Conservation (phyloP, 192 early-diverging fungal species). For the Backusella parvicylindrica region DNA sequence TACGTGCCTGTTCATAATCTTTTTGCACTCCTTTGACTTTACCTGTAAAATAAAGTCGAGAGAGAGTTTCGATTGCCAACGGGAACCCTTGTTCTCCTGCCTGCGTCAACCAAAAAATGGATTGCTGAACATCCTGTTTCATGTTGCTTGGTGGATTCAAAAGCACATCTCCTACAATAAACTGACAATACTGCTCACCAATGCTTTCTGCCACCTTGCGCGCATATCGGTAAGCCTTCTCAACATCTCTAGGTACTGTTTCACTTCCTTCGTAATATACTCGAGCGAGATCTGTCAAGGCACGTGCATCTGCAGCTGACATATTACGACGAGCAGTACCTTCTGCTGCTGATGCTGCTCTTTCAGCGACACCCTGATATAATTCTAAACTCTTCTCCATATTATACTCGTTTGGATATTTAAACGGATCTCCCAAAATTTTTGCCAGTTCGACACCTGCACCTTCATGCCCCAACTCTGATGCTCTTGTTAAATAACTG, state of each 20-base stretch:
- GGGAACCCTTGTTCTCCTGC: slow-evolving; percentile 33
- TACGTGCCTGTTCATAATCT: slow-evolving; percentile 20
- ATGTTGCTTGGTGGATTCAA: slow-evolving; percentile 7
- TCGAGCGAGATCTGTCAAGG: slow-evolving; percentile 24
- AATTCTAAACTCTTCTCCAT: slow-evolving; percentile 16
- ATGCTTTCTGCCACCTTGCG: slow-evolving; percentile 21
- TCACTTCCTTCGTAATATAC: slow-evolving; percentile 31
- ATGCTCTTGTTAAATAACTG: slow-evolving; percentile 11
- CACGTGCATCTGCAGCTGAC: slow-evolving; percentile 22
- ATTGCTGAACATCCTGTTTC: slow-evolving; percentile 20
- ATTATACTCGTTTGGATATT: slow-evolving; percentile 22
- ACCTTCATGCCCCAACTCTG: slow-evolving; percentile 12
- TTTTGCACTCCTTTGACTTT: slow-evolving; percentile 3
- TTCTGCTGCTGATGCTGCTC: neutral
- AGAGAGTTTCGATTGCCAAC: slow-evolving; percentile 28
- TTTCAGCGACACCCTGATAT: slow-evolving; percentile 18
- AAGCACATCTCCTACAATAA: slow-evolving; percentile 27
- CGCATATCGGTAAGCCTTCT: slow-evolving; percentile 29
- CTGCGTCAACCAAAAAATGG: slow-evolving; percentile 29
- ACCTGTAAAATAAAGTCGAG: slow-evolving; percentile 26
- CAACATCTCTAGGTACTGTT: slow-evolving; percentile 10
- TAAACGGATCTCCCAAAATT: slow-evolving; percentile 25
- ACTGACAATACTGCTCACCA: slow-evolving; percentile 34
- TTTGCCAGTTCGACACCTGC: slow-evolving; percentile 22
- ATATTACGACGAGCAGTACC: neutral